phyloP scores from a whole-genome alignment of 139 green algal species.

The Chlorella sp. region DNA sequence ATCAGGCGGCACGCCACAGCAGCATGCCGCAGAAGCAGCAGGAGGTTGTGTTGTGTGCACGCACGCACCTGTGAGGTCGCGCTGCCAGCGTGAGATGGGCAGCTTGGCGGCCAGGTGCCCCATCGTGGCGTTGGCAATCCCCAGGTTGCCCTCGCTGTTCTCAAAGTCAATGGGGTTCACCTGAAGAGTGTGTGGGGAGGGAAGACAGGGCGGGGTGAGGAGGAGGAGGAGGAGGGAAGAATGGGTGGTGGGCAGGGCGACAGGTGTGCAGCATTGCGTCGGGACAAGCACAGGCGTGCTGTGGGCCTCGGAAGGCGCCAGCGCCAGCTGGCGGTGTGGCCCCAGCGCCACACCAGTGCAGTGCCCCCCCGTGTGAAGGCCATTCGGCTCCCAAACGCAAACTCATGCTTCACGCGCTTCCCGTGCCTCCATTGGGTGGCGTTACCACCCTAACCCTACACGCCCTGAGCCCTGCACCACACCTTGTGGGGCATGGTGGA shows the following conservation, averaged over 20 bases:
- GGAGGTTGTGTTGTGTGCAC: too few relatives aligned
- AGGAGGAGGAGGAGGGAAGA: neutral
- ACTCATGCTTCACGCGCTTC: too few relatives aligned
- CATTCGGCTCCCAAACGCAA: too few relatives aligned
- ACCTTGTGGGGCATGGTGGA: conserved; percentile 99
- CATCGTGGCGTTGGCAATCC: conserved; percentile 95
- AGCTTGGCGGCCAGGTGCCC: conserved; percentile 95
- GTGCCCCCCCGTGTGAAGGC: too few relatives aligned
- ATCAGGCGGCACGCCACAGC: too few relatives aligned
- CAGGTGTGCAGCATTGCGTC: too few relatives aligned
- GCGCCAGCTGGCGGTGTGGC: too few relatives aligned
- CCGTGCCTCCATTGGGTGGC: too few relatives aligned
- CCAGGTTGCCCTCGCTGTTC: conserved; percentile 99
- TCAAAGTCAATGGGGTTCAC: conserved; percentile 99
- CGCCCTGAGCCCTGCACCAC: neutral
- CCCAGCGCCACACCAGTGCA: too few relatives aligned
- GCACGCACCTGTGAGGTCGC: conserved; percentile 77
- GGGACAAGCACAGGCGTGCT: too few relatives aligned
- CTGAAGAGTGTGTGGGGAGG: conserved; percentile 2
- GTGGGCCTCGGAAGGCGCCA: too few relatives aligned
- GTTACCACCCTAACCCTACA: neutral
- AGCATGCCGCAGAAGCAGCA: neutral
- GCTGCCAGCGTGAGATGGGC: conserved; percentile 92
- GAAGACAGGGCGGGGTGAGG: neutral
- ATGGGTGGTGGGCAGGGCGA: too few relatives aligned